A percentile compares a stretch with the other conserved stretches of the same genome.
phyloP scores from a whole-genome alignment of 345 rosid genomes.

The Linum trigynum region DNA sequence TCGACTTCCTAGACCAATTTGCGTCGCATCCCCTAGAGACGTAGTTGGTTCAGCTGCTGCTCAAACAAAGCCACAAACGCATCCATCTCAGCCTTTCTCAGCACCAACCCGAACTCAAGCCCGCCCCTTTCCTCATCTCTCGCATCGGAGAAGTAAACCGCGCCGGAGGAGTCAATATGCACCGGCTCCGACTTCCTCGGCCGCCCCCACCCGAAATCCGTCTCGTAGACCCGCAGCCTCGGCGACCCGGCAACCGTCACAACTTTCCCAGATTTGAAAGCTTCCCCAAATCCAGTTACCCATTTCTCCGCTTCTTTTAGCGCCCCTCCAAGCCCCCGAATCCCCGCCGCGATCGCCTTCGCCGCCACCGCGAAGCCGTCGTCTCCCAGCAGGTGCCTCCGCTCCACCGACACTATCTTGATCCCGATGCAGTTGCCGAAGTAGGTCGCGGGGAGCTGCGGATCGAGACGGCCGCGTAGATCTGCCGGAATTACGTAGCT shows the following conservation, averaged over 20 bases:
- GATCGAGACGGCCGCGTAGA: conserved; percentile 22
- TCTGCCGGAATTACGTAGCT: conserved; percentile 15
- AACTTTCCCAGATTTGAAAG: conserved; percentile 13
- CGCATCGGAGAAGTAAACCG: conserved; percentile 11
- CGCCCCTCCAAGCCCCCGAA: conserved; percentile 13
- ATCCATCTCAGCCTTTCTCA: background rate
- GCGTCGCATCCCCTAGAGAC: no score
- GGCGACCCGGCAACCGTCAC: conserved; percentile 29
- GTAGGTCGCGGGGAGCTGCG: conserved; percentile 25
- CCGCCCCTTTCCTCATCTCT: conserved; percentile 21
- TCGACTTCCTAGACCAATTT: no score
- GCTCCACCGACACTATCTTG: conserved; percentile 16
- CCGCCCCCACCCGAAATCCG: conserved; percentile 26
- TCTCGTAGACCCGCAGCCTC: conserved; percentile 11
- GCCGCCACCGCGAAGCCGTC: conserved; percentile 24
- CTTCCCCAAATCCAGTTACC: conserved; percentile 8
- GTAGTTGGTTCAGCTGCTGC: background rate
- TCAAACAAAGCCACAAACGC: background rate
- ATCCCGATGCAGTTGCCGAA: conserved; percentile 39
- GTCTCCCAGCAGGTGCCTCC: conserved; percentile 20
- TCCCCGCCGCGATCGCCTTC: conserved; percentile 14
- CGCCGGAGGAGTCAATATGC: conserved; percentile 13
- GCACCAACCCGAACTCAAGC: conserved; percentile 18
- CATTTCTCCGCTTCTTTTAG: conserved; percentile 16
- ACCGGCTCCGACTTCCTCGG: conserved; percentile 15